Conservation (phyloP, 2,329 filamentous ascomycete genomes). For the Neopestalotiopsis sp. region DNA sequence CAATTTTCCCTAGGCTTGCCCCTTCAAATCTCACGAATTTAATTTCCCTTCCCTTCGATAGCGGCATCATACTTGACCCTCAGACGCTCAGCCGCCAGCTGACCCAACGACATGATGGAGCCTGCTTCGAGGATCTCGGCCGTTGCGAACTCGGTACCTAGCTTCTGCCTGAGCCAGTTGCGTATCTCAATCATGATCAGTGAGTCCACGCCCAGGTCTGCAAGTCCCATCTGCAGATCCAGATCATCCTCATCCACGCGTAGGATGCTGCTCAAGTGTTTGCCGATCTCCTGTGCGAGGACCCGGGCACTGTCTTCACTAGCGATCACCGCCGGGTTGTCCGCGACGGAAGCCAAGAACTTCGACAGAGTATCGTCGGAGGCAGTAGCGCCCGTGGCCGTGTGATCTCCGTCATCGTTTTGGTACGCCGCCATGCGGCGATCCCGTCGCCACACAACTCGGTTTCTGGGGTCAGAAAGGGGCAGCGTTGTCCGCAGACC, state of each 20-base stretch:
- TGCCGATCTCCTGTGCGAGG: background rate
- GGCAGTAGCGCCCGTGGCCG: background rate
- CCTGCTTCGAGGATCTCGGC: background rate
- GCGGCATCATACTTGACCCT: slow-evolving; percentile 3
- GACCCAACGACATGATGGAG: background rate
- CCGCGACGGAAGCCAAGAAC: slow-evolving; percentile 7
- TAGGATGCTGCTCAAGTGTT: background rate
- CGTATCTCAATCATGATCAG: slow-evolving; percentile 14
- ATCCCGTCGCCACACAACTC: slow-evolving; percentile 3
- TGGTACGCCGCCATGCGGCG: slow-evolving; percentile 16
- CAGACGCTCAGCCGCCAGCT: background rate
- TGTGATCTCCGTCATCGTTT: background rate
- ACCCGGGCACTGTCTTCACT: background rate
- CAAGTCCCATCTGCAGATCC: background rate
- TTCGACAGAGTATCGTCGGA: background rate
- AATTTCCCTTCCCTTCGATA: background rate
- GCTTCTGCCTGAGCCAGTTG: slow-evolving; percentile 15
- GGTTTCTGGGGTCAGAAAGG: slow-evolving; percentile 4
- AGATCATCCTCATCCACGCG: background rate
- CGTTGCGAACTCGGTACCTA: slow-evolving; percentile 10
- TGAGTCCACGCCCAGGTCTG: slow-evolving; percentile 5
- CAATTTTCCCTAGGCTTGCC: background rate
- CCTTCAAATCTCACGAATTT: background rate
- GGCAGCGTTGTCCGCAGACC: background rate
- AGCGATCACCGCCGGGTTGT: background rate